Base-by-base conservation (phyloP, 805 yeast genomes). In the Barnettozyma botsteinii region DNA sequence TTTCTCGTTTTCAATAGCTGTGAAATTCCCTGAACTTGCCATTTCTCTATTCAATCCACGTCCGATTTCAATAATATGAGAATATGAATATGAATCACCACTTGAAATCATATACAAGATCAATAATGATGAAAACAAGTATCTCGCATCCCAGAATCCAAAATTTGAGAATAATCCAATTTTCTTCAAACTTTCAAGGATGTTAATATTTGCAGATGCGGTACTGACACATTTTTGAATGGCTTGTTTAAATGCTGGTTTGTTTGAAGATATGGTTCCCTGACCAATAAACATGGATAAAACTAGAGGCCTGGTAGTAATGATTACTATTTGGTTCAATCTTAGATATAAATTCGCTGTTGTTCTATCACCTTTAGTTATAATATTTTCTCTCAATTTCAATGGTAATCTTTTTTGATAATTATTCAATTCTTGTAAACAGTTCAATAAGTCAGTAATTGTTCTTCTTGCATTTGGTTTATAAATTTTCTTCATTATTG, bases 111-210 rank as follows among this genome's bases (percentile, higher is more conserved):
- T 58, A 18, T 51, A 54, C 5, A 60, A 50, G 17, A 65, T 58
- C 35, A 64, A 42, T 9, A 63, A 43, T 0, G 70, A 53, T 17
- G 64, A 56, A 42, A 64, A 64, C 33, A 66, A 51, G 43, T 61
- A 63, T 42, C 66, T 62, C 4, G 63, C 62, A 47, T 65, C 68
- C 65, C 66, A 63, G 46, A 63, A 64, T 25, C 66, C 70, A 52
- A 57, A 64, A 15, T 65, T 59, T 6, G 62, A 59, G 34, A 64
- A 53, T 46, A 57, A 39, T 4, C 59, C 60, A 38, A 53, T 44
- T 15, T 48, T 49, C 26, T 52, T 54, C 31, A 65, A 47, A 28
- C 52, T 55, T 14, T 45, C 44, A 3, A 64, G 40, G 24, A 62
- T 47, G 20, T 53, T 54, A 35, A 65, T 54, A 24, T 59, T 61